Conservation (phyloP, 371 early-diverging fungal species). For the Mycotypha africana region DNA sequence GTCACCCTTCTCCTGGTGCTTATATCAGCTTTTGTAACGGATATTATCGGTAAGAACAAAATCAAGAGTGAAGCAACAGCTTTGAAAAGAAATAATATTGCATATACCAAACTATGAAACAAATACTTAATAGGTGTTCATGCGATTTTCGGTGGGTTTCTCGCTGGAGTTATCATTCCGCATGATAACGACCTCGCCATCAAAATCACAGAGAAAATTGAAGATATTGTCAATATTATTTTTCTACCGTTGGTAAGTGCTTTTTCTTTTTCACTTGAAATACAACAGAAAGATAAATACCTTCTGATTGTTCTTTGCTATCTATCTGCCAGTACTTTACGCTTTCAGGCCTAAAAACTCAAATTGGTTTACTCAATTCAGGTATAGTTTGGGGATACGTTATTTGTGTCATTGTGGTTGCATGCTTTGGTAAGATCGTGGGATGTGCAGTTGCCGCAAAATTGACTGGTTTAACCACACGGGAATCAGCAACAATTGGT, state of each 20-base stretch:
- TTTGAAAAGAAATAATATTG: no score
- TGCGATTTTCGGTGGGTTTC: slow-evolving; percentile 86
- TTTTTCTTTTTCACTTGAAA: not conserved
- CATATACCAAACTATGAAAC: no score
- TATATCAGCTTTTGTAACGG: slow-evolving; percentile 74
- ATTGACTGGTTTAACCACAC: slow-evolving; percentile 62
- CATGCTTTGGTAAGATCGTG: slow-evolving; percentile 82
- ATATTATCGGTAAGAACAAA: slow-evolving; percentile 75
- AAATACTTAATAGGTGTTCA: slow-evolving; percentile 10
- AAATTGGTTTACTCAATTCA: slow-evolving; percentile 69
- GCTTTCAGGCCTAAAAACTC: slow-evolving; percentile 86
- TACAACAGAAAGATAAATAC: not conserved
- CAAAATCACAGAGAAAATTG: slow-evolving; percentile 85
- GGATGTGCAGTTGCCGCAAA: slow-evolving; percentile 77
- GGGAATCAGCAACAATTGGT: slow-evolving; percentile 86
- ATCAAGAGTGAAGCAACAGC: no score
- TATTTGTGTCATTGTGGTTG: slow-evolving; percentile 68
- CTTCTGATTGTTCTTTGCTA: no score
- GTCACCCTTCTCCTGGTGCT: slow-evolving; percentile 58
- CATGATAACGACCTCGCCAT: slow-evolving; percentile 85
- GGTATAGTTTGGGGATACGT: slow-evolving; percentile 76
- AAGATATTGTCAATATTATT: slow-evolving; percentile 83
- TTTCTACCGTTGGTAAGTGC: slow-evolving; percentile 79
- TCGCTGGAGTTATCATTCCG: slow-evolving; percentile 84
- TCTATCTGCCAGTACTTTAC: slow-evolving; percentile 69